A percentile compares a stretch with the other conserved stretches of the same genome.
phyloP scores from a whole-genome alignment of 176 grass and related monocot species.

The Eleusine coracana region DNA sequence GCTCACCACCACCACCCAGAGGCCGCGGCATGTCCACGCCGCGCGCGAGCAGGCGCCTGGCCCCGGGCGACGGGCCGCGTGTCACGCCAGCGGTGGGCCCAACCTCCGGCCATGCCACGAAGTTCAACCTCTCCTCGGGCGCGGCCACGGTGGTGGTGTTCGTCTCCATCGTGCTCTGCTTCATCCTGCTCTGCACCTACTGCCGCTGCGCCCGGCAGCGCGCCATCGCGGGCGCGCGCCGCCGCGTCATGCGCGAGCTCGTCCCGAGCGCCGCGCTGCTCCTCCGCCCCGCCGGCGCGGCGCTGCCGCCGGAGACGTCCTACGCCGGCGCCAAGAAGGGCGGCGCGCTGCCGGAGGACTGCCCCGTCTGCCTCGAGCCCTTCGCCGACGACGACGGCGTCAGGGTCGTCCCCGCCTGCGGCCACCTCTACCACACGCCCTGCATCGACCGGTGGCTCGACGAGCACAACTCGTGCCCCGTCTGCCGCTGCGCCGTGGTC shows the following conservation, averaged over 20 bases:
- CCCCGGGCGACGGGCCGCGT: neutral
- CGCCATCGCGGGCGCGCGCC: slow-evolving; percentile 31
- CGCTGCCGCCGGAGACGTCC: slow-evolving; percentile 40
- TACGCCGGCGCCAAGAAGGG: slow-evolving; percentile 35
- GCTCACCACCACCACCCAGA: neutral
- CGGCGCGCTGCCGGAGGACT: slow-evolving; percentile 44
- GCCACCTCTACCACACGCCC: slow-evolving; percentile 63
- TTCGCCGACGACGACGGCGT: slow-evolving; percentile 61
- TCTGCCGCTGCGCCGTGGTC: slow-evolving; percentile 60
- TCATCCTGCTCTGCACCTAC: slow-evolving; percentile 73
- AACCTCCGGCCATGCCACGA: neutral
- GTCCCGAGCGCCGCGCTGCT: slow-evolving; percentile 44
- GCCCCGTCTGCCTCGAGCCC: slow-evolving; percentile 60
- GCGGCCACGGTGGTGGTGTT: slow-evolving; percentile 58
- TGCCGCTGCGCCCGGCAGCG: slow-evolving; percentile 60
- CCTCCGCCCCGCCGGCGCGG: slow-evolving; percentile 17
- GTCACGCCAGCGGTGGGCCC: slow-evolving; percentile 9
- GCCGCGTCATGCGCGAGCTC: slow-evolving; percentile 47
- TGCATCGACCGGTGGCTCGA: slow-evolving; percentile 81
- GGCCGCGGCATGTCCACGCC: slow-evolving; percentile 22
- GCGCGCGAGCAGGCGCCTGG: slow-evolving; percentile 39
- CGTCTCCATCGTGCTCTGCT: slow-evolving; percentile 58
- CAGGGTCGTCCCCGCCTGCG: slow-evolving; percentile 66
- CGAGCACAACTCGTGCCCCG: slow-evolving; percentile 61
- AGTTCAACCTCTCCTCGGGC: slow-evolving; percentile 54